A percentile compares a stretch with the other conserved stretches of the same genome.
phyloP scores from a whole-genome alignment of 2,329 filamentous ascomycete species.

The Fusarium keratoplasticum region DNA sequence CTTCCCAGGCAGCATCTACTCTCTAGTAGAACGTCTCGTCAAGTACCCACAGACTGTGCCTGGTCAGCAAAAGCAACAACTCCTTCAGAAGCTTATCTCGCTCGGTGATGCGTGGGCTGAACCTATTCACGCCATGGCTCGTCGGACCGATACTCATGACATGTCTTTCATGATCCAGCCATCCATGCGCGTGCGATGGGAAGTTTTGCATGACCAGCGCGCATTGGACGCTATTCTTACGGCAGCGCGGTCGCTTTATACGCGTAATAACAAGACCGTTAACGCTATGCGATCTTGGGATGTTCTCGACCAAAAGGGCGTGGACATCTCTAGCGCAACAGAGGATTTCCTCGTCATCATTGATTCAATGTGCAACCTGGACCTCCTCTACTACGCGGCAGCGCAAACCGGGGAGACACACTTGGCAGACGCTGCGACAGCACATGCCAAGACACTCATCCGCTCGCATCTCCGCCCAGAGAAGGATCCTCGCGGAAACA shows the following conservation, averaged over 20 bases:
- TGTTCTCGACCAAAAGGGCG: slow-evolving; percentile 45
- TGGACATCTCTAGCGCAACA: slow-evolving; percentile 46
- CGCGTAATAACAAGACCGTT: slow-evolving; percentile 55
- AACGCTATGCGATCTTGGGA: slow-evolving; percentile 64
- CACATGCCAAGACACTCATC: slow-evolving; percentile 56
- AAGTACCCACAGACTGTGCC: slow-evolving; percentile 46
- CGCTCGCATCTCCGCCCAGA: slow-evolving; percentile 55
- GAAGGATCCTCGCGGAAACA: slow-evolving; percentile 12
- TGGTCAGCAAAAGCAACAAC: slow-evolving; percentile 19
- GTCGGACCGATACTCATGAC: slow-evolving; percentile 63
- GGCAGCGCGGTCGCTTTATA: slow-evolving; percentile 57
- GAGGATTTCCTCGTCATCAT: slow-evolving; percentile 56
- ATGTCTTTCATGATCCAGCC: slow-evolving; percentile 66
- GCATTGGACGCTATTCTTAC: slow-evolving; percentile 55
- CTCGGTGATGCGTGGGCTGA: slow-evolving; percentile 49
- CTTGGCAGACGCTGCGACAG: slow-evolving; percentile 46
- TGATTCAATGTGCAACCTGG: slow-evolving; percentile 56
- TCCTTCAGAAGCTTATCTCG: slow-evolving; percentile 33
- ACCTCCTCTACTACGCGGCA: slow-evolving; percentile 52
- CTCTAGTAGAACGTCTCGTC: slow-evolving; percentile 48
- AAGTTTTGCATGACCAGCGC: slow-evolving; percentile 53
- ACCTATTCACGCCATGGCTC: slow-evolving; percentile 47
- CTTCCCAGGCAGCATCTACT: slow-evolving; percentile 53
- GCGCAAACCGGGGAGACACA: slow-evolving; percentile 44
- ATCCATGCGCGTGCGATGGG: slow-evolving; percentile 60